Percentiles rank a stretch among this genome's conserved stretches.
phyloP scores from a whole-genome alignment of 2,329 filamentous ascomycete species.

The Curvularia eragrostidis region DNA sequence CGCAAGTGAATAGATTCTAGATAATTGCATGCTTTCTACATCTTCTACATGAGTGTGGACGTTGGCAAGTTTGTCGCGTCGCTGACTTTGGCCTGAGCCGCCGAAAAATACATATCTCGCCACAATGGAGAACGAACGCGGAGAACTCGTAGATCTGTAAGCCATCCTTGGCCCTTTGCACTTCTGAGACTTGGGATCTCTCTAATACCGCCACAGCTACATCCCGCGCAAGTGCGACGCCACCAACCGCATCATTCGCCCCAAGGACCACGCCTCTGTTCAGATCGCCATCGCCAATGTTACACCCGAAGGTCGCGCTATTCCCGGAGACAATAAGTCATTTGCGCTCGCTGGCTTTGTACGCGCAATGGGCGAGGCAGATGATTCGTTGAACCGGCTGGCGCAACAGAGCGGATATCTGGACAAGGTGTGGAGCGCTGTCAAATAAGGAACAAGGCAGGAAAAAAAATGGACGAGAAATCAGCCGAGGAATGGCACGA shows the following conservation, averaged over 20 bases:
- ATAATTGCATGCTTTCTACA: background rate
- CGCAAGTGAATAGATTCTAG: background rate
- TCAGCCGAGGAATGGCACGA: background rate
- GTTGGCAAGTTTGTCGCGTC: background rate
- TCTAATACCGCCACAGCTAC: background rate
- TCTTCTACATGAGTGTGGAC: background rate
- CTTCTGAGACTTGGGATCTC: background rate
- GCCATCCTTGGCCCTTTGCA: background rate
- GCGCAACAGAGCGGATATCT: background rate
- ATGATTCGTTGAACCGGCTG: slow-evolving; percentile 1
- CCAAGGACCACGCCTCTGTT: slow-evolving; percentile 3
- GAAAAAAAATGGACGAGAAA: background rate
- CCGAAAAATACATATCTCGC: background rate
- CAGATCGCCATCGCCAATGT: slow-evolving; percentile 1
- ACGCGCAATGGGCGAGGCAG: slow-evolving; percentile 3
- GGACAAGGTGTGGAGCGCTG: background rate
- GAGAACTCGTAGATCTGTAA: slow-evolving; percentile 6
- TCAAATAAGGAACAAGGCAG: background rate
- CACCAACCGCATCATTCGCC: slow-evolving; percentile 6
- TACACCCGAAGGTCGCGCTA: background rate
- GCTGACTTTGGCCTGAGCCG: background rate
- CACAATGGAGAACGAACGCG: slow-evolving; percentile 7
- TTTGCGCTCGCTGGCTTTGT: slow-evolving; percentile 4
- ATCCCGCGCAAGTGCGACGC: slow-evolving; percentile 5
- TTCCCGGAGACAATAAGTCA: background rate